Base-by-base conservation (phyloP, 371 early-diverging fungal genomes). In the Syncephalastrum contaminatum region DNA sequence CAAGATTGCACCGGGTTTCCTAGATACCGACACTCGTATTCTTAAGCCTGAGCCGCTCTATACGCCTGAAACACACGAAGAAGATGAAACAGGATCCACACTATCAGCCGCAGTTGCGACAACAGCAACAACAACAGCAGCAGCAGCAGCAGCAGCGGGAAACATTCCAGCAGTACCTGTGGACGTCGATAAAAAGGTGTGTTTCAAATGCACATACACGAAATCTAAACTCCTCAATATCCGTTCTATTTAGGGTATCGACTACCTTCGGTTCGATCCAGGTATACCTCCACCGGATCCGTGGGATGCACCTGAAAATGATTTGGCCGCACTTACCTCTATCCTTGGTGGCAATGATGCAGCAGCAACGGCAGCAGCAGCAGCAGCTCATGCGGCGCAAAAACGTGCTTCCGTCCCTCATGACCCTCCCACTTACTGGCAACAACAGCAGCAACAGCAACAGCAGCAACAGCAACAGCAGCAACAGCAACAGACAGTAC, bases 281-380 rank as follows among this genome's bases (percentile, higher is more conserved):
- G 89, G 88, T 24, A 60, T 85, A 15, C 82, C 88, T 21, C 88
- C 89, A 3, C 83, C 83, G 21, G 88, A 87, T 69, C 89, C 88
- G 6, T 89, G 89, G 89, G 88, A 86, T 62, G 74, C 82, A 16
- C 82, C 82, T 14, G 83, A 75, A 49, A 75, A 70, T 47, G 75
- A 73, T 56, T 51, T 82, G 53, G 75, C 72, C 15, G 85, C 83
- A 20, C 56, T 85, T 39, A 67, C 72, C n/a, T 72, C 72, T 1
- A 68, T 77, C 42, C 51, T 74, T 21, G 69, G 71, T 16, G 41
- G 44, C 20, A 30, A 22, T n/a, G 55, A 56, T 25, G 24, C 41
- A 43, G 58, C 41, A 24, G 58, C 45, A 24, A 43, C 22, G 22
- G 47, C 47, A 53, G 20, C 54, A 19, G 15, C 55, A n/a, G 15